Evolutionary conservation across 306 rosid genomes (phyloP).

Genomic region (Citrullus amarus): DNA sequence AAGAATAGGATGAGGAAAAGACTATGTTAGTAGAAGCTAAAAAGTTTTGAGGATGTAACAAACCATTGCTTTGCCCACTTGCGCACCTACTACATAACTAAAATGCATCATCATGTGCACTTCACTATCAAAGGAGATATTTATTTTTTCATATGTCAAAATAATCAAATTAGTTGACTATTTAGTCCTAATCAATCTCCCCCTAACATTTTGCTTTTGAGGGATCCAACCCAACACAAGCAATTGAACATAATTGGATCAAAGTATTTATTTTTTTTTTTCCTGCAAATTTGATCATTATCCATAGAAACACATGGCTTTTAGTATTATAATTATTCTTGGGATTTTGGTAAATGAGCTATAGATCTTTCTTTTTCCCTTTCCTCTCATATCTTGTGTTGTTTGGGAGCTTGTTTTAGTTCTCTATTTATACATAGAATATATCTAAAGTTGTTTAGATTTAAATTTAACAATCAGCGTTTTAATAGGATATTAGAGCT

Average conservation of each 20-base stretch:
- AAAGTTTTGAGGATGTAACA: background rate
- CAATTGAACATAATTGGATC: background rate
- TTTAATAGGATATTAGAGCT: no score
- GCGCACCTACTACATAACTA: conserved; percentile 3
- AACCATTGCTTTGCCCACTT: background rate
- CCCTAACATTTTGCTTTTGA: background rate
- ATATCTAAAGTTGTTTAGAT: background rate
- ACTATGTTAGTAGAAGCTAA: background rate
- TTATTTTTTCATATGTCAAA: background rate
- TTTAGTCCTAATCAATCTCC: background rate
- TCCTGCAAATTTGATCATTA: background rate
- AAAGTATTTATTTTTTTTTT: background rate
- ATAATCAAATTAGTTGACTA: background rate
- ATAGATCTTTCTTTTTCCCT: background rate
- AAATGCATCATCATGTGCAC: conserved; percentile 1
- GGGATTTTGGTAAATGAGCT: background rate
- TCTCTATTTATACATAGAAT: background rate
- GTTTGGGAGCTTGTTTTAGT: background rate
- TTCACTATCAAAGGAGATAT: background rate
- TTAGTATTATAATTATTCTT: background rate
- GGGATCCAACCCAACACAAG: background rate
- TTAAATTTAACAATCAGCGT: no score
- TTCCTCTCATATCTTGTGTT: background rate
- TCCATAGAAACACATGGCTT: background rate
- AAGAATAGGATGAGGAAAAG: background rate